A percentile compares a stretch with the other conserved stretches of the same genome.
These are phyloP conservation scores for Lotus japonicus DNA, from an alignment of 306 rosid genomes.

Conservation along the genomic window DNA sequence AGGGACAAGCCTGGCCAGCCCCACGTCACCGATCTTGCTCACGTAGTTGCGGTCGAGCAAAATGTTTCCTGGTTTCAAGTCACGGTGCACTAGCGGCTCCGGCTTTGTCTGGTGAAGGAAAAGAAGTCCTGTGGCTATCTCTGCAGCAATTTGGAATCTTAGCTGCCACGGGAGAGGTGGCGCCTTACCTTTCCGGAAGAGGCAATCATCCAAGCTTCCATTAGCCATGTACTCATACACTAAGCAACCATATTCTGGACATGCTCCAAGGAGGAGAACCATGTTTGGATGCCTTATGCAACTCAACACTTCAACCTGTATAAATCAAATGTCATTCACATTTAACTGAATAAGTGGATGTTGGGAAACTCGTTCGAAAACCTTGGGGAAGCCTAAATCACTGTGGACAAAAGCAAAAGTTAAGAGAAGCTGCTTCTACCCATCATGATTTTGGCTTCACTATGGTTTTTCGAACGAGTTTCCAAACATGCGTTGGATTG, in stretches of 20 bases:
- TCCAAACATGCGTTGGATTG: too few relatives aligned
- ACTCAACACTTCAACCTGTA: conserved; percentile 67
- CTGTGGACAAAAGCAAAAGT: too few relatives aligned
- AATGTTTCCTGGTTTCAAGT: conserved; percentile 80
- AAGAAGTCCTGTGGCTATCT: conserved; percentile 80
- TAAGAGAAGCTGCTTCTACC: too few relatives aligned
- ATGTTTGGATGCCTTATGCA: conserved; percentile 92
- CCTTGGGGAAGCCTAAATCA: too few relatives aligned
- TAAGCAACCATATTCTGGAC: conserved; percentile 82
- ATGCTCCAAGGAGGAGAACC: conserved; percentile 93
- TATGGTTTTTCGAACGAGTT: too few relatives aligned
- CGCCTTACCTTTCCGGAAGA: conserved; percentile 43
- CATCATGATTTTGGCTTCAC: too few relatives aligned
- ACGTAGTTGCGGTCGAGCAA: conserved; percentile 80
- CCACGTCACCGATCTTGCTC: conserved; percentile 96
- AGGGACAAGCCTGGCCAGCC: conserved; percentile 94
- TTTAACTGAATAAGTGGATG: too few relatives aligned
- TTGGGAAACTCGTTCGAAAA: too few relatives aligned
- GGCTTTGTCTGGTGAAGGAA: conserved; percentile 87
- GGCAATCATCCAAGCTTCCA: conserved; percentile 91
- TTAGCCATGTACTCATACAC: conserved; percentile 87
- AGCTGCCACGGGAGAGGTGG: conserved; percentile 79
- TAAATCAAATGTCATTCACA: not conserved
- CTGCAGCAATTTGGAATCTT: conserved; percentile 79
- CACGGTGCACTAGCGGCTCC: conserved; percentile 90